A percentile compares a stretch with the other conserved stretches of the same genome.
Evolutionary conservation across 139 green algal genomes (phyloP).

Genomic region (Medakamo hakoo): DNA sequence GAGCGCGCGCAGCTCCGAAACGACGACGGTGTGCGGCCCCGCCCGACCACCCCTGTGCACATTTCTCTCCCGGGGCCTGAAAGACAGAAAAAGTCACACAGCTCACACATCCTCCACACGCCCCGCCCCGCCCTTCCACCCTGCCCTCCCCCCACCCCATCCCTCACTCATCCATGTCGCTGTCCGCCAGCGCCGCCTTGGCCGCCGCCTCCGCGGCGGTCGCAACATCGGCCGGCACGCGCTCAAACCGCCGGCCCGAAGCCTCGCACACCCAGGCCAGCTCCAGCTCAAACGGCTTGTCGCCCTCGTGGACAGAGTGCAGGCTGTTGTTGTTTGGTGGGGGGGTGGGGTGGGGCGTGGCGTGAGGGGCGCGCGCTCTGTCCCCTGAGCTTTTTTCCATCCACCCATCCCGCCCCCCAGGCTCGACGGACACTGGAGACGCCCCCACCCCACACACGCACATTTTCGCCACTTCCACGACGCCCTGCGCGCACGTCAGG

Average conservation of each 20-base stretch:
- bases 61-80: too few relatives aligned
- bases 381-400: too few relatives aligned
- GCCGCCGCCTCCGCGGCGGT: conserved; percentile 49
- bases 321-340: conserved; percentile 36
- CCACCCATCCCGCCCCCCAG: too few relatives aligned
- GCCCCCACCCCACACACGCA: not conserved
- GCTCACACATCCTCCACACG: too few relatives aligned
- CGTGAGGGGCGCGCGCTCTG: too few relatives aligned
- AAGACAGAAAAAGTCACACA: not conserved
- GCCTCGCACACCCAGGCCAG: conserved; percentile 93
- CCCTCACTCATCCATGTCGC: conserved; percentile 62
- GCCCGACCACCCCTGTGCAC: too few relatives aligned
- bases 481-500: conserved; percentile 71
- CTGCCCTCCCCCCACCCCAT: not conserved
- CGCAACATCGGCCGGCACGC: conserved; percentile 58
- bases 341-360: too few relatives aligned
- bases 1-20: too few relatives aligned
- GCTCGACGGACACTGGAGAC: too few relatives aligned
- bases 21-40: too few relatives aligned
- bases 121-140: not conserved
- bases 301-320: conserved; percentile 59
- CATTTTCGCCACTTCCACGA: conserved; percentile 86
- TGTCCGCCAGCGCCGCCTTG: conserved; percentile 67
- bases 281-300: conserved; percentile 98
- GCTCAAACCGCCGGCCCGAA: conserved; percentile 43